Conservation (phyloP, 345 rosid species). For the Lenwebbia sp. region DNA sequence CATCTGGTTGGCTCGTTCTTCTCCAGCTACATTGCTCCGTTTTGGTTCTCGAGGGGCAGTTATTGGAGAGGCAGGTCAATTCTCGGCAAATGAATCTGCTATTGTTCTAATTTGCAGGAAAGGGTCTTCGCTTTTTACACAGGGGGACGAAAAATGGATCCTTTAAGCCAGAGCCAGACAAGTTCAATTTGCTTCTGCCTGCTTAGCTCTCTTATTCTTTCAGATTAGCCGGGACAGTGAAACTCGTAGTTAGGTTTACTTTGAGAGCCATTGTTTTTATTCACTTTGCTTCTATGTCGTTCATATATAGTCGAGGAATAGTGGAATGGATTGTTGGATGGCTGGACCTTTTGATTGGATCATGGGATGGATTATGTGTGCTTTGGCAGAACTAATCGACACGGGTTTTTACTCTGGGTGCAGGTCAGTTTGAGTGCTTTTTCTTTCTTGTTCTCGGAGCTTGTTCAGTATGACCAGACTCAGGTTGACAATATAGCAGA, state of each 20-base stretch:
- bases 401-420: background rate
- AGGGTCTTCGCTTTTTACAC: background rate
- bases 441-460: slow-evolving; percentile 57
- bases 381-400: background rate
- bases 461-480: slow-evolving; percentile 93
- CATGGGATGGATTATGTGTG: background rate
- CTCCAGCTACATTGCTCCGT: background rate
- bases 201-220: background rate
- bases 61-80: background rate
- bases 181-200: background rate
- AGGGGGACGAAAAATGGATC: background rate
- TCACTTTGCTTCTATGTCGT: background rate
- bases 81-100: background rate
- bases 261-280: background rate
- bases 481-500: slow-evolving; percentile 96
- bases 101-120: background rate
- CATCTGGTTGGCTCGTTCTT: background rate
- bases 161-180: background rate
- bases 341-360: background rate
- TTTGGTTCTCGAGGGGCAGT: background rate
- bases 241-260: background rate
- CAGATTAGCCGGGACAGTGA: background rate
- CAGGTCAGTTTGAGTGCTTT: slow-evolving; percentile 57
- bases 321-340: background rate
- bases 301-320: background rate